Evolutionary conservation across 805 yeast species (phyloP).

Genomic region (Wickerhamomyces sydowiorum): DNA sequence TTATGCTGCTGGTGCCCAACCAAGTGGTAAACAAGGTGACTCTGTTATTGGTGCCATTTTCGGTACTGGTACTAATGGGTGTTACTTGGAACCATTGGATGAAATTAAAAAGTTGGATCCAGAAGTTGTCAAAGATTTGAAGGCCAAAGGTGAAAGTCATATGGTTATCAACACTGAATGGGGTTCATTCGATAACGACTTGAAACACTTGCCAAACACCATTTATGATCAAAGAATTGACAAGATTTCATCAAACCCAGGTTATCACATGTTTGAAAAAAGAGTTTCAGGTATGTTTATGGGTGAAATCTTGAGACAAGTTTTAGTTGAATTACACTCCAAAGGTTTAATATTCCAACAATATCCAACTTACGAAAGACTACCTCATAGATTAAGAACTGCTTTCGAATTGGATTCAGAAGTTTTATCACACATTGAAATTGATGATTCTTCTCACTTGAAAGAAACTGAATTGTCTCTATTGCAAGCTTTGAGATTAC

Average conservation of each 20-base stretch:
- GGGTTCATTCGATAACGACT: constrained; percentile 93
- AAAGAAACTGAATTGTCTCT: constrained; percentile 65
- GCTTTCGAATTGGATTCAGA: constrained; percentile 81
- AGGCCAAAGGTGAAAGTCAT: constrained; percentile 42
- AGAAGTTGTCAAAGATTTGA: constrained; percentile 29
- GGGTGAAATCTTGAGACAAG: constrained; percentile 81
- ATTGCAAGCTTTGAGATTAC: constrained; percentile 60
- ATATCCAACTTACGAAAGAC: constrained; percentile 33
- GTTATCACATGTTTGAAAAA: constrained; percentile 89
- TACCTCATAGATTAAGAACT: constrained; percentile 57
- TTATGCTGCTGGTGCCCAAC: constrained; percentile 54
- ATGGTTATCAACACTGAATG: constrained; percentile 96
- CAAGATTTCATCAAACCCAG: constrained; percentile 68
- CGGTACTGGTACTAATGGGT: constrained; percentile 98
- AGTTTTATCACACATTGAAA: constrained; percentile 79
- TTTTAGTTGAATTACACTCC: constrained; percentile 61
- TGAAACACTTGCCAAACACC: constrained; percentile 70
- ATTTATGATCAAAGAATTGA: constrained; percentile 73
- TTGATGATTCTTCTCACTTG: constrained; percentile 73
- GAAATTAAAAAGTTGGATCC: constrained; percentile 71
- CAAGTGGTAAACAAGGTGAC: constrained; percentile 57
- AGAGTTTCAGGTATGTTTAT: constrained; percentile 88
- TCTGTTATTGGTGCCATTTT: constrained; percentile 87
- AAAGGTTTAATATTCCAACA: constrained; percentile 55
- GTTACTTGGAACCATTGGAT: constrained; percentile 74